Evolutionary conservation across 2,329 filamentous ascomycete genomes (phyloP), one percentile per base, ranked within the genome.

Genomic region (Penicillium sp.): DNA sequence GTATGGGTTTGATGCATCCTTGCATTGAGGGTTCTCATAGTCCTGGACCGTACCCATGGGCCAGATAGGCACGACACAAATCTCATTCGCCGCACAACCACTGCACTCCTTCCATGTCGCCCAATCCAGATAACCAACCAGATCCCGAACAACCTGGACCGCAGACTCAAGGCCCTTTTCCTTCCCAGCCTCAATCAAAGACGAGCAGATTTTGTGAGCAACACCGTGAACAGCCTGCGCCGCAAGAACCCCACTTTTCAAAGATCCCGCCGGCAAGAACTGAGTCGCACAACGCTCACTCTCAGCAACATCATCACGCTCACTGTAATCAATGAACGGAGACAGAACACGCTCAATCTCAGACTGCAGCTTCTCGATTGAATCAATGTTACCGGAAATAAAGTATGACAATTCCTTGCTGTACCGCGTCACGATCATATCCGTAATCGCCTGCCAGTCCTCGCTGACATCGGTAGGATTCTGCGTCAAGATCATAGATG

Each of bases 381-480:
- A 68, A 1, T 54, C 31, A 9, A 73, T 51, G 12, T 65, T 59
- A 4, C 65, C 68, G 3, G 74, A 75, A 1, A 61, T 60, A 13
- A 77, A 61, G 43, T 73, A 73, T 8, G 71, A 66, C 29, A 92
- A 73, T 25, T 85, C 78, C 33, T 82, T 75, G 4, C 81, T 80
- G 65, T 88, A 91, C 1, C 89, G 81, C 5, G 78, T 70, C 4
- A 90, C 78, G 4, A 92, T 76, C 78, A 89, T 81, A 64, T 93
- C 89, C 0, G 82, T 80, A 1, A 89, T 76, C 0, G 75, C 80
- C 68, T 91, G 89, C 89, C 89, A 92, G 65, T 90, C 76, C 27
- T 84, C 67, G 3, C 63, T 61, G 8, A 50, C 15, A 68, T 19
- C 66, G 61, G 25, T 61, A 64, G 49, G 61, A 13, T 73, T 71